Evolutionary conservation across 2,329 filamentous ascomycete genomes (phyloP), one percentile per base, ranked within the genome.

Genomic region (Trichoderma semiorbis): DNA sequence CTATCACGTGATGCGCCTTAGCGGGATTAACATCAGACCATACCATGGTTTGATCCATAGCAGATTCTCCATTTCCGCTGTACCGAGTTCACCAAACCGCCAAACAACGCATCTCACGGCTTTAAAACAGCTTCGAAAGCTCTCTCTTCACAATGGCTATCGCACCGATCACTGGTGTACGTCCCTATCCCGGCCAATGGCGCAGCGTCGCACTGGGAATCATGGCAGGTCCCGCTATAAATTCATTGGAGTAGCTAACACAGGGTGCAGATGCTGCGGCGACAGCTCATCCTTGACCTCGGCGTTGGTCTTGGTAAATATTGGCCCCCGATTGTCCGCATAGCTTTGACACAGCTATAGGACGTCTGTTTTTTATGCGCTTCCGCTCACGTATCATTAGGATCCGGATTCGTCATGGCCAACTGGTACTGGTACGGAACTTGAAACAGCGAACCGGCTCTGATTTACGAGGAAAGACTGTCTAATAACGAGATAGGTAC

Each of bases 91-190:
- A 73, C 72, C 72, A 76, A 77, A 75, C 72, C 73, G 58, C 70
- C 71, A 73, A 75, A 74, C 69, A 73, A 72, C 70, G 30, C 55
- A 71, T 71, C 73, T 66, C 72, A 73, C 74, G 72, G 74, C 75
- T 74, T 66, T 72, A 71, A 72, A 75, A 75, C 74, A 74, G 70
- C 74, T 75, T 50, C 70, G 67, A 75, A 76, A 74, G 73, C 53
- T 75, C 72, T 60, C 72, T 71, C 71, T 72, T 81, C 80, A 83
- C 76, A 81, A 88, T 88, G 86, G 85, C 87, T 77, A 78, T 89
- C 81, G 83, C 83, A 78, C 88, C 87, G 73, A 88, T 90, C 76
- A 88, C 86, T 75, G 88, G 88, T 79, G 88, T 90, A 88, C 75
- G 88, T 87, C 72, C 74, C 24, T 62, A 16, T 7, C 55, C 55